Evolutionary conservation across 164 flowering plant species (phyloP), one percentile per base, ranked within the genome.

Genomic region (Vitis labrusca): DNA sequence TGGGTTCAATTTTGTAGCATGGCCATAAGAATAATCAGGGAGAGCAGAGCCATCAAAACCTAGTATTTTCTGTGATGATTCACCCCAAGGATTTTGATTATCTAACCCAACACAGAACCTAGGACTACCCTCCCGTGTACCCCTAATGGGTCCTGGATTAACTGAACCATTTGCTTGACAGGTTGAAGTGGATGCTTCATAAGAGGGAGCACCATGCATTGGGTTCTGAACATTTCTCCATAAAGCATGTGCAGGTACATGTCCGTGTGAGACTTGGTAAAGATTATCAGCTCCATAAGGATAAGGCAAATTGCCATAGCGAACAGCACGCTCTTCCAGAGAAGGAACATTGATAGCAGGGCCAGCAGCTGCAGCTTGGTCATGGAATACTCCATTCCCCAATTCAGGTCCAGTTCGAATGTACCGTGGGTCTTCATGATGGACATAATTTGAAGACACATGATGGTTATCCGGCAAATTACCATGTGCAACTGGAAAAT

Each of bases 161-260:
- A 70, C 69, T 14, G 81, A 66, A 55, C 87, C 89, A 80, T 88
- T 86, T 14, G 73, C 69, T 63, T 75, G 88, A 59, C 79, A 88
- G 44, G 78, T 59, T 44, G 83, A 56, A 78, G 57, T 71, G 19
- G 88, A 78, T 52, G 82, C 72, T 71, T 94, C 98, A 79, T 83
- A 83, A 68, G 86, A 61, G 8, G 89, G 85, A 74, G 82, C 75
- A 61, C 79, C 85, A 63, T 74, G 88, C 54, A 82, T 16, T 15
- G 89, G 86, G 71, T 76, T 78, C 75, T 79, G 93, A 72, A 72
- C 71, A 73, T 90, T 89, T 77, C 88, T 85, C 93, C 92, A 83
- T 7, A 83, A 19, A 51, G 85, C 61, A 59, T 83, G 89, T 50
- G 80, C 78, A 65, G 85, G 84, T 5, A 73, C 67, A 64, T 82